Conservation (phyloP, 306 rosid genomes). For the Vigna nakashimae region DNA sequence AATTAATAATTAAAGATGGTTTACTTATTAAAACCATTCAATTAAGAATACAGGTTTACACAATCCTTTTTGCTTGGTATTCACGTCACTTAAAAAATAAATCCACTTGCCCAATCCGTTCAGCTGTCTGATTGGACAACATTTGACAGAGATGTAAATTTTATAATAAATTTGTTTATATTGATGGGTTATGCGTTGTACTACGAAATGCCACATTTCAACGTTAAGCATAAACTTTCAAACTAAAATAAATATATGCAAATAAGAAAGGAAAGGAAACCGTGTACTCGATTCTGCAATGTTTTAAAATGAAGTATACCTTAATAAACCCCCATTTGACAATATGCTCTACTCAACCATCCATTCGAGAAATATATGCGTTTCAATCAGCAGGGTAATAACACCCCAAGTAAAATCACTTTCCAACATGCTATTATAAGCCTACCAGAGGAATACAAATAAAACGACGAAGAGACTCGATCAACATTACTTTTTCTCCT, state of each 20-base stretch:
- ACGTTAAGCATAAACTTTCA: background rate
- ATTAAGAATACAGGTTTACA: background rate
- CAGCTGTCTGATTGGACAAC: background rate
- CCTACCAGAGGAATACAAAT: constrained; percentile 33
- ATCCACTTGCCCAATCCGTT: background rate
- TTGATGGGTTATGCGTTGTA: background rate
- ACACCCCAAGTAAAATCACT: constrained; percentile 34
- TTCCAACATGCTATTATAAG: constrained; percentile 37
- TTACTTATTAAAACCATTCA: too few species aligned
- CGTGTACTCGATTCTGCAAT: background rate
- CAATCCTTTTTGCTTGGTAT: background rate
- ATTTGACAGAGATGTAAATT: background rate
- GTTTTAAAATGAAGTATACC: constrained; percentile 22
- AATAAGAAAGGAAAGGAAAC: background rate
- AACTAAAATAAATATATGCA: background rate
- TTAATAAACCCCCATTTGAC: constrained; percentile 6
- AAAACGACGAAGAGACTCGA: constrained; percentile 16
- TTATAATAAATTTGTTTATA: background rate
- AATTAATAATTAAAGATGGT: too few species aligned
- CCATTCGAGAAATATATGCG: constrained; percentile 18
- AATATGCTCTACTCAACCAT: constrained; percentile 13
- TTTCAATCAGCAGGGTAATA: constrained; percentile 28
- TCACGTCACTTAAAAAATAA: background rate
- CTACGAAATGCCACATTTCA: background rate
- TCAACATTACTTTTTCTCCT: constrained; percentile 56